Evolutionary conservation across 2,329 filamentous ascomycete genomes (phyloP).

Genomic region (Daldinia eschscholtzii): DNA sequence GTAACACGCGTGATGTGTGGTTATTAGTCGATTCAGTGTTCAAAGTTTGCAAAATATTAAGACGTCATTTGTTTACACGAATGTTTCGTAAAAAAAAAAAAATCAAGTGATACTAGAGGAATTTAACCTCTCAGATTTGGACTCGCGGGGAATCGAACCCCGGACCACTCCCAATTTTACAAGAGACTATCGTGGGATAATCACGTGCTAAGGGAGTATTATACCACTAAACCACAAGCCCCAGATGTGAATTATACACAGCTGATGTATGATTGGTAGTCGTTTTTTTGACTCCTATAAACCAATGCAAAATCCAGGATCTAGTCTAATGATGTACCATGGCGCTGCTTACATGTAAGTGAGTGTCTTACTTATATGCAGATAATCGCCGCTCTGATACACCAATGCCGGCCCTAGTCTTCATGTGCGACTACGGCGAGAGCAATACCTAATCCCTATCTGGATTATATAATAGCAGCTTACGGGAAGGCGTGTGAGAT

Average conservation of each 20-base stretch:
- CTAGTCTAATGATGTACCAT: neutral
- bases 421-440: neutral
- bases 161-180: conserved; percentile 56
- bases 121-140: conserved; percentile 49
- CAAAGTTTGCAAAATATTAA: too few relatives aligned
- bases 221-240: conserved; percentile 47
- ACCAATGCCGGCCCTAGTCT: neutral
- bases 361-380: conserved; percentile 9
- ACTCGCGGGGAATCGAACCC: conserved; percentile 63
- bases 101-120: conserved; percentile 34
- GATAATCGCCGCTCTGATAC: neutral
- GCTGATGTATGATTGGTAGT: neutral
- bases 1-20: neutral
- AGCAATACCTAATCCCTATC: neutral
- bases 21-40: too few relatives aligned
- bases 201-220: conserved; percentile 47
- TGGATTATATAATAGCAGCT: neutral
- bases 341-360: neutral
- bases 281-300: neutral
- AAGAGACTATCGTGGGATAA: neutral
- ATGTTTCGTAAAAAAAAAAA: neutral
- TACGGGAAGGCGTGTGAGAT: neutral
- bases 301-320: neutral
- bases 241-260: neutral
- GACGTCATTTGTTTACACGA: neutral